phyloP scores from a whole-genome alignment of 2,329 filamentous ascomycete genomes.

The Elsinoe australis region DNA sequence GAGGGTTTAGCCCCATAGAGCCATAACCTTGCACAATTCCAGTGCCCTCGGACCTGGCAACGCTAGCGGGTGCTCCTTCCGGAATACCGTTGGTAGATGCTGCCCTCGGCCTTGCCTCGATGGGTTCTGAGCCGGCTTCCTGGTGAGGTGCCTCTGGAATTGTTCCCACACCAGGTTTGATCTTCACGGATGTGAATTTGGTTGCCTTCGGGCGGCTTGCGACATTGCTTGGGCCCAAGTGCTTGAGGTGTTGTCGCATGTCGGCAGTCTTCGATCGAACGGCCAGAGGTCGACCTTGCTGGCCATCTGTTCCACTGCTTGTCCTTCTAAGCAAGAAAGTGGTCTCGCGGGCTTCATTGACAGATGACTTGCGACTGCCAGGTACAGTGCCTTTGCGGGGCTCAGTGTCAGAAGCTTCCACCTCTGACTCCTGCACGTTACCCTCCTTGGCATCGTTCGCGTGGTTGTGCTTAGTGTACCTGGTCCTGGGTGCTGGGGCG shows the following conservation, averaged over 20 bases:
- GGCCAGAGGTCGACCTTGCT: constrained; percentile 28
- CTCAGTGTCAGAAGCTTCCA: constrained; percentile 22
- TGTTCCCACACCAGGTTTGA: constrained; percentile 50
- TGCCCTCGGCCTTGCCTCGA: constrained; percentile 11
- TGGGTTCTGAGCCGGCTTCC: constrained; percentile 1
- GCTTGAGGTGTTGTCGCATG: constrained; percentile 52
- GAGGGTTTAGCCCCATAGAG: constrained; percentile 29
- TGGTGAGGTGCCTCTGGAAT: constrained; percentile 31
- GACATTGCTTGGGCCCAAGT: constrained; percentile 57
- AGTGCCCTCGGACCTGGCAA: too few relatives aligned
- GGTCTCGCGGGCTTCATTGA: constrained; percentile 30
- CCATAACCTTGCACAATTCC: constrained; percentile 45
- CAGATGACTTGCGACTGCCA: constrained; percentile 27
- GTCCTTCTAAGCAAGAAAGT: constrained; percentile 40
- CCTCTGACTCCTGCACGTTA: constrained; percentile 20
- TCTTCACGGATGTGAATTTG: constrained; percentile 56
- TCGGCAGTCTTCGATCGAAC: constrained; percentile 48
- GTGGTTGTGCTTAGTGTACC: constrained; percentile 24
- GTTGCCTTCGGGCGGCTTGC: constrained; percentile 54
- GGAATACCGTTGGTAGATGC: constrained; percentile 29
- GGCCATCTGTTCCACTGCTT: constrained; percentile 35
- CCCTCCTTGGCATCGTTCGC: constrained; percentile 22
- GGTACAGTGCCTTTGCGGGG: constrained; percentile 11
- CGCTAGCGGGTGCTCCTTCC: constrained; percentile 44
- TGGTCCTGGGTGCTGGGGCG: constrained; percentile 69